Conservation (phyloP, 257 asterid genomes). For the Fraxinus cuspidata region DNA sequence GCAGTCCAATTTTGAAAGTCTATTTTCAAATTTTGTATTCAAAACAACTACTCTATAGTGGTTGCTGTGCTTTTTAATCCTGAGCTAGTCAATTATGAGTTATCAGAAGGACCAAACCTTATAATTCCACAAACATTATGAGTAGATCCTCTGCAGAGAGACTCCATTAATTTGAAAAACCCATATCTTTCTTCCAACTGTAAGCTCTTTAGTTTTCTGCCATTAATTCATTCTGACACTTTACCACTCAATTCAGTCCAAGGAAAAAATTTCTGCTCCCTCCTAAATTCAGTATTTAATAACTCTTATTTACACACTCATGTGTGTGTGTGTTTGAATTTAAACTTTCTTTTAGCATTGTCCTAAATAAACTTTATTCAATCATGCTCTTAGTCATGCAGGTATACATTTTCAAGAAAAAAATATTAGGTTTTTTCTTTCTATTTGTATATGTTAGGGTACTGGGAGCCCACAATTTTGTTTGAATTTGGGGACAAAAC, state of each 20-base stretch:
- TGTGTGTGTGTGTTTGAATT: not conserved
- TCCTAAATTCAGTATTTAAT: not conserved
- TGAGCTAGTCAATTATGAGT: conserved; percentile 51
- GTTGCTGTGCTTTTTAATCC: conserved; percentile 21
- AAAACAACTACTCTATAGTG: conserved; percentile 34
- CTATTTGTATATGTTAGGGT: not conserved
- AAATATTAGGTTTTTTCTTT: not conserved
- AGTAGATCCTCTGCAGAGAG: conserved; percentile 56
- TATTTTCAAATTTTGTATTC: conserved; percentile 38
- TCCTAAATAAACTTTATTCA: not conserved
- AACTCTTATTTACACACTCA: not conserved
- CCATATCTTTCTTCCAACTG: conserved; percentile 42
- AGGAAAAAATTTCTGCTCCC: conserved; percentile 23
- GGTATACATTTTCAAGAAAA: not conserved
- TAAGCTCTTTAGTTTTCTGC: conserved; percentile 29
- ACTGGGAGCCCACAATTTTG: not conserved
- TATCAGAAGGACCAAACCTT: conserved; percentile 43
- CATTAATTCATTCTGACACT: conserved; percentile 50
- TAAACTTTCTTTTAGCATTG: not conserved
- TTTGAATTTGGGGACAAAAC: not conserved
- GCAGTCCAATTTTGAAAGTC: conserved; percentile 28
- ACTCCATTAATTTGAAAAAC: conserved; percentile 40
- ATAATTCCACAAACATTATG: conserved; percentile 55
- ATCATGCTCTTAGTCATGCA: not conserved
- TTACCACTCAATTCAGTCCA: conserved; percentile 63